Percentiles rank a stretch among this genome's conserved stretches.
These are phyloP conservation scores for Candida sp. DNA, from an alignment of 1,139 yeast genomes.

Conservation along the genomic window DNA sequence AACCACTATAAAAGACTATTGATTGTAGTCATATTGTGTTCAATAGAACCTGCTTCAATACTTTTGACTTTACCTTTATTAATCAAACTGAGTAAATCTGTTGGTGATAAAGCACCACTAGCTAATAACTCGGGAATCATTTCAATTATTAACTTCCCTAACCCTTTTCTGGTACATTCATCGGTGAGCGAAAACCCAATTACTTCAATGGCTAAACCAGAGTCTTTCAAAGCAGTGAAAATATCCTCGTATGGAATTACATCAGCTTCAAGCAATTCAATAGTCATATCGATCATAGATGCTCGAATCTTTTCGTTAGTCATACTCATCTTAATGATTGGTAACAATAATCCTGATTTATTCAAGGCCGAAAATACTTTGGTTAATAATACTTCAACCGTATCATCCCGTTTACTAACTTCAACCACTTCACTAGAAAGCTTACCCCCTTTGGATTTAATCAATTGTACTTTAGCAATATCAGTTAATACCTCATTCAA, in stretches of 20 bases:
- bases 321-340: constrained; percentile 23
- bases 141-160: constrained; percentile 23
- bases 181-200: constrained; percentile 23
- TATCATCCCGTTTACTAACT: constrained; percentile 10
- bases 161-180: constrained; percentile 26
- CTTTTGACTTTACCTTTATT: not conserved
- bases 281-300: constrained; percentile 20
- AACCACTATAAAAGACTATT: not conserved
- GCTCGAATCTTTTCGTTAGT: constrained; percentile 28
- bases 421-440: constrained; percentile 1
- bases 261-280: constrained; percentile 23
- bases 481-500: constrained; percentile 1
- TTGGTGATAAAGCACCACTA: constrained; percentile 5
- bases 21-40: constrained; percentile 1
- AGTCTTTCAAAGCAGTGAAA: constrained; percentile 26
- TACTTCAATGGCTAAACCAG: constrained; percentile 30
- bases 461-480: constrained; percentile 1
- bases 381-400: constrained; percentile 19
- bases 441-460: constrained; percentile 1
- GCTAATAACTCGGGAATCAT: constrained; percentile 22
- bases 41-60: not conserved
- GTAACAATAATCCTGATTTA: constrained; percentile 27
- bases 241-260: constrained; percentile 34
- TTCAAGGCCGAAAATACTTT: constrained; percentile 24
- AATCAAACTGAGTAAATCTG: constrained; percentile 2